These are phyloP conservation scores for Aspergillus quadricinctus DNA, from an alignment of 2,329 filamentous ascomycete species.

Conservation along the genomic window DNA sequence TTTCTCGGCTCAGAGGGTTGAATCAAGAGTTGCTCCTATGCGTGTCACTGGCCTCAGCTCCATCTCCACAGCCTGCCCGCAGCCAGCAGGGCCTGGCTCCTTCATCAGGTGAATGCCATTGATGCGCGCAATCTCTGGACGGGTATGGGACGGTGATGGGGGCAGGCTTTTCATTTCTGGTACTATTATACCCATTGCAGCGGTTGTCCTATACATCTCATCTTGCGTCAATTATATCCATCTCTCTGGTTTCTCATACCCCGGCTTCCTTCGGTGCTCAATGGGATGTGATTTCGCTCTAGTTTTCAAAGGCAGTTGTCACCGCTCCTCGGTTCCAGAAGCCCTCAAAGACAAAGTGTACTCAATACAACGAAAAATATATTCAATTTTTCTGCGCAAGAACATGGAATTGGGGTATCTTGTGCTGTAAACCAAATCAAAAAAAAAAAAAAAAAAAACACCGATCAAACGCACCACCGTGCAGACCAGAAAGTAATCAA, in stretches of 20 bases:
- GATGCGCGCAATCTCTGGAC: background rate
- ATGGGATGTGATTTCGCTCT: background rate
- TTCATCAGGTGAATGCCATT: background rate
- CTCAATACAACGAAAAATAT: background rate
- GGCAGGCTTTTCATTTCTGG: background rate
- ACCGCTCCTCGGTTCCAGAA: background rate
- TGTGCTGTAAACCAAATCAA: background rate
- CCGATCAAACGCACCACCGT: background rate
- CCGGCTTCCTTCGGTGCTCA: background rate
- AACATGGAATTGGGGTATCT: conserved; percentile 7
- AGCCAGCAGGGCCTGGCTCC: background rate
- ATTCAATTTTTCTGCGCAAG: background rate
- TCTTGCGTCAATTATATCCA: background rate
- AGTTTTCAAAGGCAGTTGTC: background rate
- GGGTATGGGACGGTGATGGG: background rate
- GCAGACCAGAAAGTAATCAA: background rate
- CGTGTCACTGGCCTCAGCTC: background rate
- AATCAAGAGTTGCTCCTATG: background rate
- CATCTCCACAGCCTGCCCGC: background rate
- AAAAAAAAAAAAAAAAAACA: too few relatives aligned
- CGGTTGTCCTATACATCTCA: background rate
- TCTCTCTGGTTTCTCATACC: background rate
- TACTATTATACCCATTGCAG: background rate
- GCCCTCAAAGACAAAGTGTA: background rate
- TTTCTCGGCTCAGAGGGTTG: background rate